Evolutionary conservation across 208 protist species (phyloP).

Genomic region (Leishmania lainsoni): DNA sequence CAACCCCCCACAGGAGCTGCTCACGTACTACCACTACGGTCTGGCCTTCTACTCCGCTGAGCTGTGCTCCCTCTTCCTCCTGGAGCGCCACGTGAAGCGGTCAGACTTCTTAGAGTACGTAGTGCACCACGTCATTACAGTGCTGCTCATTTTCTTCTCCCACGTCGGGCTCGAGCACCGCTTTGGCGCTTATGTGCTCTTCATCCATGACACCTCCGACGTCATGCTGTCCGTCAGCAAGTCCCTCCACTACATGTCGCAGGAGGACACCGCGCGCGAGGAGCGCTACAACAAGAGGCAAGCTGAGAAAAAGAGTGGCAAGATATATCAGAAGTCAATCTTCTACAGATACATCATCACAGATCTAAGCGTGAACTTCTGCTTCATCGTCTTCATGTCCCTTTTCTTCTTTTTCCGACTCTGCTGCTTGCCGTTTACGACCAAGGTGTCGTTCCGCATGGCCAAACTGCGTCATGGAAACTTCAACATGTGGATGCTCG

Average conservation of each 20-base stretch:
- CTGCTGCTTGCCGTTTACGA: conserved; percentile 57
- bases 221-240: conserved; percentile 72
- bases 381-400: conserved; percentile 50
- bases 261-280: conserved; percentile 33
- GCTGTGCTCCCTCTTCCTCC: conserved; percentile 50
- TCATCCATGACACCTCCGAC: conserved; percentile 77
- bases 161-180: conserved; percentile 67
- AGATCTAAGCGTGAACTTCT: conserved; percentile 39
- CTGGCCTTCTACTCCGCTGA: conserved; percentile 76
- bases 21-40: conserved; percentile 71
- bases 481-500: conserved; percentile 54
- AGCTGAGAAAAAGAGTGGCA: conserved; percentile 11
- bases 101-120: conserved; percentile 74
- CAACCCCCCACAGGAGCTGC: conserved; percentile 38
- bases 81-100: conserved; percentile 58
- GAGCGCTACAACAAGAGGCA: conserved; percentile 28
- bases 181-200: conserved; percentile 70
- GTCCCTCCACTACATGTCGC: conserved; percentile 56
- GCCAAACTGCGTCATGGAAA: conserved; percentile 53
- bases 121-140: conserved; percentile 65
- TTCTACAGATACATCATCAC: conserved; percentile 41
- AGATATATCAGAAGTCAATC: conserved; percentile 29
- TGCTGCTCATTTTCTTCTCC: conserved; percentile 58
- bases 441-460: conserved; percentile 32
- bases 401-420: conserved; percentile 71